Evolutionary conservation across 2,329 filamentous ascomycete genomes (phyloP), one percentile per base, ranked within the genome.

Genomic region (Coniochaeta prunicola): DNA sequence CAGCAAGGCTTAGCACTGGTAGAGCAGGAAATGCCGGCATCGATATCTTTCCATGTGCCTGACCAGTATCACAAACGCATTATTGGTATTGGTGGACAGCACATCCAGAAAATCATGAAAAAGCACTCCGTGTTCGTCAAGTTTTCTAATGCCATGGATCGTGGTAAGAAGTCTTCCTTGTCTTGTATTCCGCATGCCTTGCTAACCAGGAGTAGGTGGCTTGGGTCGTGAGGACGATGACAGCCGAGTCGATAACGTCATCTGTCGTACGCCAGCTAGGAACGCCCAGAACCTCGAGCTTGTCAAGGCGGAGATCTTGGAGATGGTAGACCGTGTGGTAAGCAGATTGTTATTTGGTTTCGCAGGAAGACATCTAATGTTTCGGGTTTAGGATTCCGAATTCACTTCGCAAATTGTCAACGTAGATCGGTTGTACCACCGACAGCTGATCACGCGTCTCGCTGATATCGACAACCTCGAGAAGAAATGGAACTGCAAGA

Each of bases 61-160:
- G 94, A 99, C 68, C 94, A 97, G 74, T 99, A 99, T 71, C 94
- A 99, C 76, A 99, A 99, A 78, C 92, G 94, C 55, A 99, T 99
- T 69, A 99, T 99, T 63, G 94, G 94, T 57, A 97, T 99, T 67
- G 94, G 94, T 61, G 94, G 94, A 10, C 93, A 97, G 72, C 94
- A 99, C 70, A 99, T 99, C 65, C 94, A 99, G 74, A 91, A 93
- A 58, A 97, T 99, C 77, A 99, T 99, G 94, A 97, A 99, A 80
- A 97, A 97, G 76, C 96, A 99, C 75, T 97, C 94, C 0, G 94
- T 99, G 65, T 99, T 99, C 68, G 94, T 99, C 77, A 99, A 99
- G 72, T 99, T 99, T 70, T 96, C 92, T 64, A 99, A 99, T 67
- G 94, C 94, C 17, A 97, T 97, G 92, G 94, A 99, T 71, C 88